Percentiles rank a stretch among this genome's conserved stretches.
Evolutionary conservation across 306 rosid species (phyloP).

Genomic region (Geum urbanum): DNA sequence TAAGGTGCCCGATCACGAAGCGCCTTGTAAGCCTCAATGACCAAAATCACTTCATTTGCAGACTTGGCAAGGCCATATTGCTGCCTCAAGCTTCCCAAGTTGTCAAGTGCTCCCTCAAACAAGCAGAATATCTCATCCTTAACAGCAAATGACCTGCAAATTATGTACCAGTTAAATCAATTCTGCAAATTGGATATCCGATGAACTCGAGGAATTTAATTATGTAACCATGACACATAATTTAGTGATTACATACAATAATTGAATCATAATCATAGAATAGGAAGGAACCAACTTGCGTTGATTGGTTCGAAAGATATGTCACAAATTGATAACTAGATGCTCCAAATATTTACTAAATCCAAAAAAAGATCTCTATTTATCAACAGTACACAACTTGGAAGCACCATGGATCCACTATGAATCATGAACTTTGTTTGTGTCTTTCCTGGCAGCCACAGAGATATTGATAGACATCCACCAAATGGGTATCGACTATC

Average conservation of each 20-base stretch:
- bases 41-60: slow-evolving; percentile 67
- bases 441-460: neutral
- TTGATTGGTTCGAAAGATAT: neutral
- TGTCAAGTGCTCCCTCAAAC: slow-evolving; percentile 84
- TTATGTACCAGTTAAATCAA: slow-evolving; percentile 5
- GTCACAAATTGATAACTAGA: neutral
- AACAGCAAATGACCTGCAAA: slow-evolving; percentile 80
- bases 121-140: slow-evolving; percentile 90
- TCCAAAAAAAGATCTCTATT: neutral
- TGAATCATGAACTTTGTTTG: neutral
- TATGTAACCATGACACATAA: no score
- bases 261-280: neutral
- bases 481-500: neutral
- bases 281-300: neutral
- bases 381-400: neutral
- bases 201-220: no score
- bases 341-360: no score
- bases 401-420: neutral
- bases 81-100: slow-evolving; percentile 80
- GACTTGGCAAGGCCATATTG: slow-evolving; percentile 82
- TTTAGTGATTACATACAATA: neutral
- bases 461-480: neutral
- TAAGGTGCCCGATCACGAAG: slow-evolving; percentile 91
- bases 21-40: slow-evolving; percentile 93
- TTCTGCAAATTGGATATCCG: neutral